These are phyloP conservation scores for Stephanodiscus minutulus DNA, from an alignment of 108 stramenopile genomes.

Conservation along the genomic window DNA sequence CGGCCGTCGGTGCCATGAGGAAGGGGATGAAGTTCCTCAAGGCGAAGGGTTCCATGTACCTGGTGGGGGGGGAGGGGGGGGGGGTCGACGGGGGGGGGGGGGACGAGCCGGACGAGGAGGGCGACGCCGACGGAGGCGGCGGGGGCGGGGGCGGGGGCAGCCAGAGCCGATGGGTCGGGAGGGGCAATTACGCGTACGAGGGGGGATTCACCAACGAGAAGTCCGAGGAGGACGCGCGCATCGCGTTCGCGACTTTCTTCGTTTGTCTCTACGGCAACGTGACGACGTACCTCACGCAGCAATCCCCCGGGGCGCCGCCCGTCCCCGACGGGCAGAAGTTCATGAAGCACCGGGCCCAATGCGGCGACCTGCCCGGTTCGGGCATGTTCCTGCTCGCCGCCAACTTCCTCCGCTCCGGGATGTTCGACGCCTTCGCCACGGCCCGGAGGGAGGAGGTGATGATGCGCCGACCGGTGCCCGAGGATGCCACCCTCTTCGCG, in stretches of 20 bases:
- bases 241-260: slow-evolving; percentile 51
- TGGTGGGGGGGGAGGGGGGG: not conserved
- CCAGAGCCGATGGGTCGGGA: slow-evolving; percentile 30
- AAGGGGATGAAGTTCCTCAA: slow-evolving; percentile 45
- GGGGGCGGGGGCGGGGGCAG: slow-evolving; percentile 8
- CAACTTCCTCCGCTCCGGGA: slow-evolving; percentile 31
- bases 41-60: slow-evolving; percentile 15
- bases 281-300: slow-evolving; percentile 37
- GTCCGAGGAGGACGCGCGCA: slow-evolving; percentile 50
- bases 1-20: slow-evolving; percentile 35
- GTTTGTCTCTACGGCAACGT: slow-evolving; percentile 52
- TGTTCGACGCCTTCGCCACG: slow-evolving; percentile 42
- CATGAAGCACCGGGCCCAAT: slow-evolving; percentile 28
- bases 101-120: slow-evolving; percentile 1
- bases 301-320: slow-evolving; percentile 28
- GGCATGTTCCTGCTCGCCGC: slow-evolving; percentile 43
- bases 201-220: slow-evolving; percentile 39
- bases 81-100: slow-evolving; percentile 22
- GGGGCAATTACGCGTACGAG: slow-evolving; percentile 41
- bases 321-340: slow-evolving; percentile 50
- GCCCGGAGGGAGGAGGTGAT: slow-evolving; percentile 39
- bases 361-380: slow-evolving; percentile 40
- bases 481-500: slow-evolving; percentile 50
- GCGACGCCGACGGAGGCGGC: slow-evolving; percentile 22
- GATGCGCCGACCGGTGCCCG: slow-evolving; percentile 28